Evolutionary conservation across 495 filamentous ascomycete genomes (phyloP), one percentile per base, ranked within the genome.

Genomic region (Platismatia glauca): DNA sequence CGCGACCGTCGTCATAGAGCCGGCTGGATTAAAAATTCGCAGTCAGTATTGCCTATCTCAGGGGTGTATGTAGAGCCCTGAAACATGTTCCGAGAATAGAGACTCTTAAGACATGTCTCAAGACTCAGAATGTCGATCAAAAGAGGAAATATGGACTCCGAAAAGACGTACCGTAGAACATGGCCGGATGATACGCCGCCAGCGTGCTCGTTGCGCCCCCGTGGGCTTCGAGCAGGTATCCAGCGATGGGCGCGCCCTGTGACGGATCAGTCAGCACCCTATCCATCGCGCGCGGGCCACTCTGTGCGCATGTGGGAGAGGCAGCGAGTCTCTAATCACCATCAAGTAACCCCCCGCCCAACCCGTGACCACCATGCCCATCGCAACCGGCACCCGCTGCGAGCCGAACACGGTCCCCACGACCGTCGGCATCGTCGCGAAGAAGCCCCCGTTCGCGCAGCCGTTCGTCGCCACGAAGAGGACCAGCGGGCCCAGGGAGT

Each of bases 281-380:
- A n/a, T n/a, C n/a, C n/a, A n/a, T n/a, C n/a, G n/a, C n/a, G n/a
- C n/a, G n/a, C n/a, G n/a, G n/a, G n/a, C n/a, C 24, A 7, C 18
- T 31, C 0, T 13, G 11, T 16, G 2, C 38, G 7, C 38, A 39
- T 39, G 8, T 39, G 38, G 13, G 13, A 39, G 13, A 39, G 6
- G 7, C 38, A 16, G 13, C 13, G 38, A n/a, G n/a, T n/a, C n/a
- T n/a, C n/a, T n/a, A n/a, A n/a, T n/a, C 20, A 53, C 50, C 73
- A 85, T 68, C 29, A 85, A 72, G 70, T 85, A 85, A 1, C 81
- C 82, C 7, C 80, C 82, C 53, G 76, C 74, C 82, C 82, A 86
- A 1, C 83, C 80, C 13, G 79, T 84, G 2, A 84, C 77, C 57
- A 81, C 74, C 83, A 86, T 85, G 0, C 80, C 80, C 79, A 86